phyloP scores from a whole-genome alignment of 768 basidiomycete genomes.

The Pisolithus sp. region DNA sequence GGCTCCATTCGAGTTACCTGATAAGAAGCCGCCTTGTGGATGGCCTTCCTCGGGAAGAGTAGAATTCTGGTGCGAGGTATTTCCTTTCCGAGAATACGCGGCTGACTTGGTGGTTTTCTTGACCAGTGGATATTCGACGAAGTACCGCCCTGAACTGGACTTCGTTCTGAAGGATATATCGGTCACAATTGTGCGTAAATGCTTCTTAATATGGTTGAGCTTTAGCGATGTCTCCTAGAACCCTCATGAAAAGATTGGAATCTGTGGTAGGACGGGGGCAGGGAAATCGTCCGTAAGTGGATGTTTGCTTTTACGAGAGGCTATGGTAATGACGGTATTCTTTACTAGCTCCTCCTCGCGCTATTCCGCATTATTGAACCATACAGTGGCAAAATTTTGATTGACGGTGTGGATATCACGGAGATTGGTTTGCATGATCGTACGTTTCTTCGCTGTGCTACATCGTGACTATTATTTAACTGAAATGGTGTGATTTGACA shows the following conservation, averaged over 20 bases:
- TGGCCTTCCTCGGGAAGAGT: slow-evolving; percentile 79
- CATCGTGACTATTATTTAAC: too few relatives aligned
- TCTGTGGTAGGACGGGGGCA: slow-evolving; percentile 78
- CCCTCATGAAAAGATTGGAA: slow-evolving; percentile 83
- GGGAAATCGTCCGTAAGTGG: slow-evolving; percentile 65
- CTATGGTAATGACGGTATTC: not conserved
- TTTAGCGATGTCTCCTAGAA: slow-evolving; percentile 36
- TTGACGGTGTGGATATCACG: slow-evolving; percentile 74
- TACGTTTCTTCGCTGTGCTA: slow-evolving; percentile 3
- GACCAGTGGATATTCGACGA: slow-evolving; percentile 61
- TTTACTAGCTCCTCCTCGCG: slow-evolving; percentile 51
- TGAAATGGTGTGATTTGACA: not conserved
- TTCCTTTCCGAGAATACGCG: not conserved
- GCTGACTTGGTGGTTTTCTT: not conserved
- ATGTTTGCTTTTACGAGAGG: not conserved
- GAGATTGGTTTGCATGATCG: slow-evolving; percentile 66
- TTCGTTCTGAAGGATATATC: slow-evolving; percentile 72
- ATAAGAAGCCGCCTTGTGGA: slow-evolving; percentile 39
- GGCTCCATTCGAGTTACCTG: slow-evolving; percentile 64
- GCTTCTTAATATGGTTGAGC: not conserved
- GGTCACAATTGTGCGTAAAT: slow-evolving; percentile 51
- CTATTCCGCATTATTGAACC: slow-evolving; percentile 77
- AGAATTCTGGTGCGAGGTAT: slow-evolving; percentile 54
- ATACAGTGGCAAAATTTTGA: slow-evolving; percentile 53
- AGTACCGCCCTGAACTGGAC: slow-evolving; percentile 78